Percentiles rank a stretch among this genome's conserved stretches.
These are phyloP conservation scores for Gonium pectorale DNA, from an alignment of 139 green algal species.

Conservation along the genomic window DNA sequence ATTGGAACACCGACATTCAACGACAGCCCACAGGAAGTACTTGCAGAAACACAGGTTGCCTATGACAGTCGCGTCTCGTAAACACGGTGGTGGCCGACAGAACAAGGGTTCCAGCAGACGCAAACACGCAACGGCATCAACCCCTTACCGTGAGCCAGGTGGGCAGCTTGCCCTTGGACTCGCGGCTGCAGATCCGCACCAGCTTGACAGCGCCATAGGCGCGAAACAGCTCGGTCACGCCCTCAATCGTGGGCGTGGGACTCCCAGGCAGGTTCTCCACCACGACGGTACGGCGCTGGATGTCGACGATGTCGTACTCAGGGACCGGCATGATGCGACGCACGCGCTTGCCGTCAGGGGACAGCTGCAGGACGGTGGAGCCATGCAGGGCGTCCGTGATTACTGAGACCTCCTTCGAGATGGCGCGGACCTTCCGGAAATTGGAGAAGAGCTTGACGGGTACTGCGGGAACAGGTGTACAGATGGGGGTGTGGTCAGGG, in stretches of 20 bases:
- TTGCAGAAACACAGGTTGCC: no score
- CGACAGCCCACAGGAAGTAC: no score
- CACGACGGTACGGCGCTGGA: slow-evolving; percentile 66
- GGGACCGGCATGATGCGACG: slow-evolving; percentile 54
- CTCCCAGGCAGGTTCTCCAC: slow-evolving; percentile 66
- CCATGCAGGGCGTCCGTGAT: slow-evolving; percentile 59
- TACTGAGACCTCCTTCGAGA: slow-evolving; percentile 52
- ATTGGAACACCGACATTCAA: no score
- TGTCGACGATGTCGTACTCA: slow-evolving; percentile 65
- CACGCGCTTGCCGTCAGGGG: slow-evolving; percentile 46
- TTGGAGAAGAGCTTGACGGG: slow-evolving; percentile 70
- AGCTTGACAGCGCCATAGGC: slow-evolving; percentile 62
- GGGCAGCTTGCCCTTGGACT: slow-evolving; percentile 68
- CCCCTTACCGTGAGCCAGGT: slow-evolving; percentile 61
- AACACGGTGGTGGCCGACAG: no score
- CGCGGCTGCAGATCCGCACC: slow-evolving; percentile 66
- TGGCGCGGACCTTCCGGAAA: slow-evolving; percentile 70
- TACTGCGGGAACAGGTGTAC: no score
- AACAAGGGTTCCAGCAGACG: no score
- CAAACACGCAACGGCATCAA: no score
- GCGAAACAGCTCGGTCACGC: slow-evolving; percentile 59
- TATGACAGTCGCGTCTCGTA: no score
- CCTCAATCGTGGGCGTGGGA: slow-evolving; percentile 70
- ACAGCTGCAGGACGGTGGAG: slow-evolving; percentile 52
- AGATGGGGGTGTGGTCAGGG: no score